Conservation (phyloP, 108 stramenopile genomes). For the Aureococcus anophagefferens region DNA sequence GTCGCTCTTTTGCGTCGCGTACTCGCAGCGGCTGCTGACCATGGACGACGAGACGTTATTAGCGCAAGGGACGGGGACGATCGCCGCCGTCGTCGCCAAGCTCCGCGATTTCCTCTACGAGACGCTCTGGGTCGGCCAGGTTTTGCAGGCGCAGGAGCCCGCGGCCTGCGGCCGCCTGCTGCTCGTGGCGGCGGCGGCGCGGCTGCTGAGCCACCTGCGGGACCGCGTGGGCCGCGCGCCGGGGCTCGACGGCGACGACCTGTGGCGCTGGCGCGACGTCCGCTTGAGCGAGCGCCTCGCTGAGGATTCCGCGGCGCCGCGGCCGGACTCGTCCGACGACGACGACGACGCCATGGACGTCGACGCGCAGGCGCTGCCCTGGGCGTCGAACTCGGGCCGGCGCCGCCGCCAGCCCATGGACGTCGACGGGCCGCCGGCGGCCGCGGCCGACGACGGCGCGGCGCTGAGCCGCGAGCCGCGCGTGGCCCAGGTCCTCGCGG, state of each 20-base stretch:
- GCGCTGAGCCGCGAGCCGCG: constrained; percentile 63
- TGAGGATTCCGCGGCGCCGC: constrained; percentile 10
- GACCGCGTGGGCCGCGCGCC: constrained; percentile 59
- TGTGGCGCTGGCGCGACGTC: background rate
- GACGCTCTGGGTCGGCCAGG: background rate
- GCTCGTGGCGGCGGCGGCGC: constrained; percentile 41
- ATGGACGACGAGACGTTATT: constrained; percentile 67
- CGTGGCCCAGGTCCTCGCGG: constrained; percentile 66
- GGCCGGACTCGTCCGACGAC: constrained; percentile 19
- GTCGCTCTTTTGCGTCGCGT: constrained; percentile 55
- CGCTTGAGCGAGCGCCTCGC: background rate
- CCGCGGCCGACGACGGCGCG: constrained; percentile 34
- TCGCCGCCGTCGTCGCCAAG: constrained; percentile 15
- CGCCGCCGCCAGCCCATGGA: background rate
- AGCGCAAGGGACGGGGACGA: no score
- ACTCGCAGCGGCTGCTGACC: constrained; percentile 59
- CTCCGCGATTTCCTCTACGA: background rate
- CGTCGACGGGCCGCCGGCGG: constrained; percentile 12
- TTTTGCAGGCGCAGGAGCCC: background rate
- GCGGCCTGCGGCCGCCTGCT: constrained; percentile 20
- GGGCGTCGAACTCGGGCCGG: background rate
- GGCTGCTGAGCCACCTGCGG: constrained; percentile 35
- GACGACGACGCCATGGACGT: constrained; percentile 9
- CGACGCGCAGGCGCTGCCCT: background rate
- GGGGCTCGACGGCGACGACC: constrained; percentile 18